These are phyloP conservation scores for Aquilaria sinensis DNA, from an alignment of 345 rosid species.

Conservation along the genomic window DNA sequence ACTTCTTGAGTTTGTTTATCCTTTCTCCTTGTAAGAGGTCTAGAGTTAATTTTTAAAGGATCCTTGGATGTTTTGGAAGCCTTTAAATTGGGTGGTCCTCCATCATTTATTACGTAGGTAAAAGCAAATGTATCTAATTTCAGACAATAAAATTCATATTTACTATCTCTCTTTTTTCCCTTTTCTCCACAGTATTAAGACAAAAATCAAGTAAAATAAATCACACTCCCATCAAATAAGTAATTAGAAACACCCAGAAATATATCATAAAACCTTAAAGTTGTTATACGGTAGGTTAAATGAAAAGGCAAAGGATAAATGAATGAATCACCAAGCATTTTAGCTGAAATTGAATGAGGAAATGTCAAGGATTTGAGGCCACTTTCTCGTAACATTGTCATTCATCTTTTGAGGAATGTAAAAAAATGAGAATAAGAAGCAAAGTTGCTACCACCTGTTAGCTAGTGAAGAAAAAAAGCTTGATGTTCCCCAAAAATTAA, in stretches of 20 bases:
- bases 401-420: neutral
- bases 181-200: neutral
- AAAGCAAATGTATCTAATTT: no score
- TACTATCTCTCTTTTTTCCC: no score
- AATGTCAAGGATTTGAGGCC: constrained; percentile 36
- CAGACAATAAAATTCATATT: no score
- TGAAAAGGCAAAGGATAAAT: constrained; percentile 1
- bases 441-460: neutral
- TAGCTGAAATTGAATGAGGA: constrained; percentile 32
- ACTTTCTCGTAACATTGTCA: constrained; percentile 20
- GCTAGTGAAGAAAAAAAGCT: neutral
- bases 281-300: neutral
- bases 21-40: no score
- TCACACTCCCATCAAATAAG: neutral
- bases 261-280: constrained; percentile 10
- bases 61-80: no score
- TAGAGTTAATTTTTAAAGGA: no score
- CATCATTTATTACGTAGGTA: no score
- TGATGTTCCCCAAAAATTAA: neutral
- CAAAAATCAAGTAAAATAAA: neutral
- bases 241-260: neutral
- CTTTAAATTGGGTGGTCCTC: no score
- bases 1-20: no score
- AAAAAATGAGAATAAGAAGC: neutral
- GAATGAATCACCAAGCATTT: constrained; percentile 28